Percentiles rank a stretch among this genome's conserved stretches.
Conservation (phyloP, 2,329 filamentous ascomycete species). For the Penicillium vulpinum region DNA sequence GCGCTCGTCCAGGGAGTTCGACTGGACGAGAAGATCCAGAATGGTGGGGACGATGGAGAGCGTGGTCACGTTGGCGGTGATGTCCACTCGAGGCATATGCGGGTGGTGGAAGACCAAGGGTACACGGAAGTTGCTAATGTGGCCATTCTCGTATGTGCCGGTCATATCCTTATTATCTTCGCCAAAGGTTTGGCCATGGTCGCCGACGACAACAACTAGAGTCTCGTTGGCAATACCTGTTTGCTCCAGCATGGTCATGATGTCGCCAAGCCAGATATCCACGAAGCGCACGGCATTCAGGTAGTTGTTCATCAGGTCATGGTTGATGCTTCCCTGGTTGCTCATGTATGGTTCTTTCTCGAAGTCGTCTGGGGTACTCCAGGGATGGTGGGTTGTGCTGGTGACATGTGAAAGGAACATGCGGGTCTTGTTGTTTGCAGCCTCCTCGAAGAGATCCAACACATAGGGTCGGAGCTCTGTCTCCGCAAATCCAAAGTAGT, state of each 20-base stretch:
- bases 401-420: constrained; percentile 38
- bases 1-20: constrained; percentile 39
- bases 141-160: constrained; percentile 48
- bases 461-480: constrained; percentile 43
- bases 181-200: constrained; percentile 48
- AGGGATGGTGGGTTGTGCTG: constrained; percentile 47
- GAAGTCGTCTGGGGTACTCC: constrained; percentile 39
- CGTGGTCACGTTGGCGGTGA: constrained; percentile 44
- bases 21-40: constrained; percentile 47
- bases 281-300: constrained; percentile 48
- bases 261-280: constrained; percentile 47
- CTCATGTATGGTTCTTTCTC: constrained; percentile 30
- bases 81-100: constrained; percentile 44
- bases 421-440: constrained; percentile 32
- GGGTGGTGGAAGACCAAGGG: constrained; percentile 50
- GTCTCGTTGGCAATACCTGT: constrained; percentile 48
- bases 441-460: constrained; percentile 30
- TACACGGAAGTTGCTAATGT: constrained; percentile 49
- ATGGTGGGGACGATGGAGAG: constrained; percentile 49
- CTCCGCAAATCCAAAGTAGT: constrained; percentile 49
- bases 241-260: constrained; percentile 47
- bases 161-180: constrained; percentile 43
- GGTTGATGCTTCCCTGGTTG: constrained; percentile 25
- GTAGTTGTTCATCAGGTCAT: constrained; percentile 45
- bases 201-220: constrained; percentile 49